Evolutionary conservation across 1,284 basidiomycete species (phyloP).

Genomic region (Sphaerobolus stellatus): DNA sequence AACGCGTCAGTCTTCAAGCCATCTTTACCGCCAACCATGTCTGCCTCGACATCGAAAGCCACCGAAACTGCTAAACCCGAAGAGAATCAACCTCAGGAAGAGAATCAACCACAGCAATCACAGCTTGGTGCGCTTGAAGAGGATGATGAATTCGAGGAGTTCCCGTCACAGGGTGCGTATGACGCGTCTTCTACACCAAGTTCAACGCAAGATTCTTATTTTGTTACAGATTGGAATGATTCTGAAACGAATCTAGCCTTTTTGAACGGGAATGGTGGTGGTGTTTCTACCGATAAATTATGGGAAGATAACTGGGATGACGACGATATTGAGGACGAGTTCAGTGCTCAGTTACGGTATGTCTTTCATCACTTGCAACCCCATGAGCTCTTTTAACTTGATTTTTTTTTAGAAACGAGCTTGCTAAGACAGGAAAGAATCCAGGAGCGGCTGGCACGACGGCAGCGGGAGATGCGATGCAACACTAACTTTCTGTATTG

Average conservation of each 20-base stretch:
- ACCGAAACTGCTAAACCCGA: too few species aligned
- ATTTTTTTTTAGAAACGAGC: conserved; percentile 52
- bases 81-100: not conserved
- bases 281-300: conserved; percentile 76
- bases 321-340: conserved; percentile 97
- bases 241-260: conserved; percentile 79
- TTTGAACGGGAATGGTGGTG: conserved; percentile 67
- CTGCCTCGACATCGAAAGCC: too few species aligned
- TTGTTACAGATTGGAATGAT: conserved; percentile 75
- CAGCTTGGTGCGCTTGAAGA: conserved; percentile 77
- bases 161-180: conserved; percentile 63
- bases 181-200: not conserved
- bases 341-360: conserved; percentile 91
- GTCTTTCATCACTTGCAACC: conserved; percentile 26
- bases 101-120: conserved; percentile 32
- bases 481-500: too few species aligned
- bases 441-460: conserved; percentile 6
- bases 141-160: conserved; percentile 85
- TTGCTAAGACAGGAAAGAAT: conserved; percentile 58
- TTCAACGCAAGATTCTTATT: not conserved
- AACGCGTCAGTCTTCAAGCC: too few species aligned
- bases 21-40: too few species aligned
- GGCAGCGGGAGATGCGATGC: conserved; percentile 49
- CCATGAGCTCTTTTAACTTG: not conserved
- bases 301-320: conserved; percentile 99